Base-by-base conservation (phyloP, 1,284 basidiomycete species). In the Trametes polyzona region DNA sequence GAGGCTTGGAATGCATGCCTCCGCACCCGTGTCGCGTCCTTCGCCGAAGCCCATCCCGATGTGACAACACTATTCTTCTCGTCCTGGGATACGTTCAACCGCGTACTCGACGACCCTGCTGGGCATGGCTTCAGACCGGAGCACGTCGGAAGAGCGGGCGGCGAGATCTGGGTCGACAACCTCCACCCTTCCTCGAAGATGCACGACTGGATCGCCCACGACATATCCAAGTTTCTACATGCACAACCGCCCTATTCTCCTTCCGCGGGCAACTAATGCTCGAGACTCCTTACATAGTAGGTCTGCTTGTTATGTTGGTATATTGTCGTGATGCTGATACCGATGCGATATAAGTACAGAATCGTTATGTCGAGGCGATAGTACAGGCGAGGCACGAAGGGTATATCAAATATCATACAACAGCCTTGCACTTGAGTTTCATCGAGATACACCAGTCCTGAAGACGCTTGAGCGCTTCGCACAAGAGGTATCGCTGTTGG, bases 121-220 rank as follows among this genome's bases (percentile, higher is more conserved):
- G 63, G 66, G 0, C 74, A 78, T 57, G 80, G 78, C 0, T 81
- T 86, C 55, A 43, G 65, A 2, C 59, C 59, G 73, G 81, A 64
- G 42, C 69, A 47, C 43, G 69, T 23, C 67, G 66, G 61, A 16
- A 59, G 36, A 67, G 67, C 47, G 8, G 61, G 51, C 0, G 77
- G 79, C n/a, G 64, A 65, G 0, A 75, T 86, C 12, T 87, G 84
- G 84, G 62, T 74, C n/a, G 83, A 86, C 51, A 55, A 66, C 26
- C 35, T 73, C 19, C 71, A 72, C 48, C 70, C 71, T 0, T 68
- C 69, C 1, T 64, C 64, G 4, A 61, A 57, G 32, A 63, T 71
- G 63, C 71, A 73, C 55, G 61, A 64, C 21, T 62, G 65, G 44
- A 53, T 72, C 21, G 71, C 71, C 6, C 56, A 61, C 40, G 68